Percentiles rank a stretch among this genome's conserved stretches.
phyloP scores from a whole-genome alignment of 2,329 filamentous ascomycete species.

The Neurospora sp. region DNA sequence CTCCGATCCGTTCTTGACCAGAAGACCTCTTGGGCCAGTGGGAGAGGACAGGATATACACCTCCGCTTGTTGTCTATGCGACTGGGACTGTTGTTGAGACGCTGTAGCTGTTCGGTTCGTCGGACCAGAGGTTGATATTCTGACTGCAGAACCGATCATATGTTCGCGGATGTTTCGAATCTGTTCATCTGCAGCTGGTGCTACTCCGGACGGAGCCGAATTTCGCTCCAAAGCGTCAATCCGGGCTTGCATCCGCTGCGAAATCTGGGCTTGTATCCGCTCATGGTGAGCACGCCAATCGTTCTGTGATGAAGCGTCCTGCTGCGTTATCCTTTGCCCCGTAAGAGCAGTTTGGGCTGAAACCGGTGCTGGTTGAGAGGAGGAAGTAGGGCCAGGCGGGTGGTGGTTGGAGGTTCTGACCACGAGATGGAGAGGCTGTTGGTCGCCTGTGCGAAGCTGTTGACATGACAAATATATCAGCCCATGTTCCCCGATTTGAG shows the following conservation, averaged over 20 bases:
- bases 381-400: neutral
- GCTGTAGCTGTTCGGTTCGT: conserved; percentile 10
- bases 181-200: neutral
- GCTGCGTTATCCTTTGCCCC: neutral
- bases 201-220: neutral
- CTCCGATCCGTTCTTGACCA: conserved; percentile 42
- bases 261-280: too few relatives aligned
- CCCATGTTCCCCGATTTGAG: neutral
- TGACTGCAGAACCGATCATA: neutral
- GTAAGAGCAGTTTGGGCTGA: neutral
- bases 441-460: conserved; percentile 34
- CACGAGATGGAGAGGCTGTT: conserved; percentile 45
- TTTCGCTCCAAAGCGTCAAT: neutral
- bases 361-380: neutral
- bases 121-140: conserved; percentile 2
- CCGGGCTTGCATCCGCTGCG: neutral
- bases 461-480: conserved; percentile 4
- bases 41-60: conserved; percentile 54
- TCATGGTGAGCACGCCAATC: neutral
- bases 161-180: neutral
- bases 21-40: conserved; percentile 45
- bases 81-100: conserved; percentile 7
- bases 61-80: conserved; percentile 28
- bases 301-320: neutral
- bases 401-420: conserved; percentile 27